Conservation (phyloP, 129 eudicot genomes). For the Ambrosia artemisiifolia region DNA sequence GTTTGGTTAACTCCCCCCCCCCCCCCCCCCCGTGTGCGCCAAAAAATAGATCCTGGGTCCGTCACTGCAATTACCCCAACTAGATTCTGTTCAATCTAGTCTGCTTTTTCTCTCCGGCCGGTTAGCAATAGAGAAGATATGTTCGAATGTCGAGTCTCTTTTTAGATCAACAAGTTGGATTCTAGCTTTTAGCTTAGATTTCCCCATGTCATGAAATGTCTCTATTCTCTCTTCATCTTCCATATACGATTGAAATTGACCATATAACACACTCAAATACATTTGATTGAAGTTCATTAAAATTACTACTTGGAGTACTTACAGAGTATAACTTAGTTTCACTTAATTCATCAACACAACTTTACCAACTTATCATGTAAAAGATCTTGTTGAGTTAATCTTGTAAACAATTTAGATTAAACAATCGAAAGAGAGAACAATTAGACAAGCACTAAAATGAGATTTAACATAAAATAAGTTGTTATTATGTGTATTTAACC, state of each 20-base stretch:
- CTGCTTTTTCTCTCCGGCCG: background rate
- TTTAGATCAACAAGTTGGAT: background rate
- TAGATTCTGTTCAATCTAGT: constrained; percentile 12
- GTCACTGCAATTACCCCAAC: background rate
- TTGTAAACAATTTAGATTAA: too few relatives aligned
- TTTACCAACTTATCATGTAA: background rate
- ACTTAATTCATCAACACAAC: background rate
- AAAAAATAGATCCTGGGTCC: background rate
- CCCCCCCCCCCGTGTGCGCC: too few relatives aligned
- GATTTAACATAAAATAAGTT: background rate
- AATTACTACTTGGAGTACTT: background rate
- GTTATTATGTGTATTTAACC: background rate
- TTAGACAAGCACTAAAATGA: background rate
- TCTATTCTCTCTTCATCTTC: background rate
- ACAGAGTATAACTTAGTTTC: background rate
- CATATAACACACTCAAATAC: background rate
- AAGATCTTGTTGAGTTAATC: too few relatives aligned
- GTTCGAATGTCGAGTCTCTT: constrained; percentile 16
- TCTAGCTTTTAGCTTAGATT: background rate
- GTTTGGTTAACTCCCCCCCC: too few relatives aligned
- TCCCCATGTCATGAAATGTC: background rate
- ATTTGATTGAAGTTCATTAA: background rate
- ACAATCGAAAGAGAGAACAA: background rate
- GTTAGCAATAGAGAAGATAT: constrained; percentile 10
- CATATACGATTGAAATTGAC: background rate